Conservation (phyloP, 495 filamentous ascomycete genomes). For the Friedmanniomyces simplex region DNA sequence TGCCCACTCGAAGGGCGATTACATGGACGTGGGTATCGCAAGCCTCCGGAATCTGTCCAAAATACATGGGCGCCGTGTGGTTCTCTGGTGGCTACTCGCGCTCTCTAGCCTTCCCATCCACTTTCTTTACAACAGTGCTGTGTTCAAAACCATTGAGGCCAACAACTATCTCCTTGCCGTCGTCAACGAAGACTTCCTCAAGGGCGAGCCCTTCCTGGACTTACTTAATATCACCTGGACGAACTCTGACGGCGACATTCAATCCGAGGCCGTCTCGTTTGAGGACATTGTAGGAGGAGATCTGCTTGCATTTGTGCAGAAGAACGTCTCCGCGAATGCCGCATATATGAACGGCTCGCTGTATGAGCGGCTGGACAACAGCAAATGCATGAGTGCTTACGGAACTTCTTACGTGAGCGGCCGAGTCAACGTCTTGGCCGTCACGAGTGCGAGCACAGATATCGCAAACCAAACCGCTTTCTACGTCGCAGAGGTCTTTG, state of each 20-base stretch:
- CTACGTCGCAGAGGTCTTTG: neutral
- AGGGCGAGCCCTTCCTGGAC: constrained; percentile 2
- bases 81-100: neutral
- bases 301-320: neutral
- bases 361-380: constrained; percentile 22
- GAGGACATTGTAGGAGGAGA: too few species aligned
- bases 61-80: neutral
- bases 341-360: neutral
- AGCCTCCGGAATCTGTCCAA: constrained; percentile 1
- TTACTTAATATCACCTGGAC: too few species aligned
- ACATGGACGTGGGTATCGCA: constrained; percentile 8
- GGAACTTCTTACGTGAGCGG: constrained; percentile 19
- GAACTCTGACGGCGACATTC: neutral
- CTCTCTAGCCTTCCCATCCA: neutral
- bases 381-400: constrained; percentile 29
- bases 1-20: constrained; percentile 9
- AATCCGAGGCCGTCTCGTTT: too few species aligned
- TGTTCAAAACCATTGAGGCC: constrained; percentile 25
- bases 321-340: neutral
- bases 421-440: constrained; percentile 24
- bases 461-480: constrained; percentile 29
- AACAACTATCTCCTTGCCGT: constrained; percentile 33
- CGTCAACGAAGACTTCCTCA: constrained; percentile 29
- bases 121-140: constrained; percentile 19
- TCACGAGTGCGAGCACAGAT: constrained; percentile 34